Percentiles rank a stretch among this genome's conserved stretches.
Conservation (phyloP, 192 early-diverging fungal species). For the Gaertneriomyces sp. region DNA sequence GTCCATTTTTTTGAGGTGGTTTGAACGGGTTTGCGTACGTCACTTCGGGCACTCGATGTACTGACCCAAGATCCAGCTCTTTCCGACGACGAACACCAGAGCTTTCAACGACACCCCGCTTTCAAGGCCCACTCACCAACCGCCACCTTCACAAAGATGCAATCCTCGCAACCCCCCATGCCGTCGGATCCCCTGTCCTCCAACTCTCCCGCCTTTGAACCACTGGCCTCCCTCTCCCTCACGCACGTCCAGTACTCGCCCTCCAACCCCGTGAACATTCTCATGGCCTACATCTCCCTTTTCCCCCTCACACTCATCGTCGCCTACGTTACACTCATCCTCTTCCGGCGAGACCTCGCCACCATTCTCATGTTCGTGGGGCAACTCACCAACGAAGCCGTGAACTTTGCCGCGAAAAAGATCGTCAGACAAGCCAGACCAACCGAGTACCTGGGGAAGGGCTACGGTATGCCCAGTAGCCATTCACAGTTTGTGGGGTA, state of each 20-base stretch:
- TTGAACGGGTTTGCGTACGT: too few relatives aligned
- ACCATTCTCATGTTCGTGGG: slow-evolving; percentile 61
- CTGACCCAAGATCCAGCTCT: too few relatives aligned
- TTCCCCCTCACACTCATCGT: slow-evolving; percentile 65
- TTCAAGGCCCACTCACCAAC: too few relatives aligned
- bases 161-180: too few relatives aligned
- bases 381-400: slow-evolving; percentile 64
- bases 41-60: too few relatives aligned
- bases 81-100: too few relatives aligned
- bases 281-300: slow-evolving; percentile 54
- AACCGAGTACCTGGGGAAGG: slow-evolving; percentile 60
- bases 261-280: slow-evolving; percentile 53
- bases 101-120: too few relatives aligned
- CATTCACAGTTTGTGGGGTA: slow-evolving; percentile 80
- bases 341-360: slow-evolving; percentile 57
- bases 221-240: slow-evolving; percentile 53
- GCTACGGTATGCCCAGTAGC: slow-evolving; percentile 83
- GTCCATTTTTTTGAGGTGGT: too few relatives aligned
- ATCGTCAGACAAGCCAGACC: slow-evolving; percentile 62
- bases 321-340: slow-evolving; percentile 62
- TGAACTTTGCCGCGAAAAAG: slow-evolving; percentile 63
- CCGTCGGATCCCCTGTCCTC: too few relatives aligned
- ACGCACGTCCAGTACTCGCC: slow-evolving; percentile 69
- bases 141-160: too few relatives aligned
- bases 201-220: slow-evolving; percentile 17